Evolutionary conservation across 2,329 filamentous ascomycete genomes (phyloP).

Genomic region (Colletotrichum sp.): DNA sequence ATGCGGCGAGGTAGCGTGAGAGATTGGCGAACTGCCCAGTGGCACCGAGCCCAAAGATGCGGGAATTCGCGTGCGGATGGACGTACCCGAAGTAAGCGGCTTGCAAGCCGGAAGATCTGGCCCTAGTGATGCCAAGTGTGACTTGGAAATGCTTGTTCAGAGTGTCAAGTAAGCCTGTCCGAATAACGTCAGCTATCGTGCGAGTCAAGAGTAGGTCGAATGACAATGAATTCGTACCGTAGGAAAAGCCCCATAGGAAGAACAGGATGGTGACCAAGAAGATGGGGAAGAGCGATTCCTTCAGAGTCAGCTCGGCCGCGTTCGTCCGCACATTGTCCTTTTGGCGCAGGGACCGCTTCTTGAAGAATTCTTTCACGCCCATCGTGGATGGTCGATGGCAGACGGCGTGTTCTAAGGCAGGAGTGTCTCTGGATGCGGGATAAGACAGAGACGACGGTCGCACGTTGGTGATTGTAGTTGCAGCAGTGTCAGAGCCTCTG

Average conservation of each 20-base stretch:
- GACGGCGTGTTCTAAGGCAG: background rate
- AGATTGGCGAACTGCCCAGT: background rate
- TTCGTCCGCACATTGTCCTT: slow-evolving; percentile 44
- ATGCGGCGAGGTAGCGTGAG: background rate
- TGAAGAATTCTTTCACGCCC: slow-evolving; percentile 49
- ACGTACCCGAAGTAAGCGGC: slow-evolving; percentile 41
- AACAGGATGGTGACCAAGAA: slow-evolving; percentile 57
- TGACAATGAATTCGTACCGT: background rate
- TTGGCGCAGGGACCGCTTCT: slow-evolving; percentile 48
- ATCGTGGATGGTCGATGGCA: slow-evolving; percentile 29
- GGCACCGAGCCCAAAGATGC: background rate
- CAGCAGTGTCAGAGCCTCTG: background rate
- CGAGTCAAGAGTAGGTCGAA: background rate
- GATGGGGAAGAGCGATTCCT: slow-evolving; percentile 71
- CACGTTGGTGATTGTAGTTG: background rate
- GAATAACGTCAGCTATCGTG: background rate
- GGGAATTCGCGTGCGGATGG: background rate
- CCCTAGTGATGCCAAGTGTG: slow-evolving; percentile 46
- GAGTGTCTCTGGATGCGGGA: too few species aligned
- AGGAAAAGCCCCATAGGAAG: slow-evolving; percentile 24
- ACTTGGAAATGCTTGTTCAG: slow-evolving; percentile 56
- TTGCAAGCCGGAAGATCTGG: slow-evolving; percentile 44
- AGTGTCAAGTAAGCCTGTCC: slow-evolving; percentile 19
- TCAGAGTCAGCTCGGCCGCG: slow-evolving; percentile 63
- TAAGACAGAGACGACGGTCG: background rate